A percentile compares a stretch with the other conserved stretches of the same genome.
Conservation (phyloP, 2,329 filamentous ascomycete species). For the Dactylellina parvicollis region DNA sequence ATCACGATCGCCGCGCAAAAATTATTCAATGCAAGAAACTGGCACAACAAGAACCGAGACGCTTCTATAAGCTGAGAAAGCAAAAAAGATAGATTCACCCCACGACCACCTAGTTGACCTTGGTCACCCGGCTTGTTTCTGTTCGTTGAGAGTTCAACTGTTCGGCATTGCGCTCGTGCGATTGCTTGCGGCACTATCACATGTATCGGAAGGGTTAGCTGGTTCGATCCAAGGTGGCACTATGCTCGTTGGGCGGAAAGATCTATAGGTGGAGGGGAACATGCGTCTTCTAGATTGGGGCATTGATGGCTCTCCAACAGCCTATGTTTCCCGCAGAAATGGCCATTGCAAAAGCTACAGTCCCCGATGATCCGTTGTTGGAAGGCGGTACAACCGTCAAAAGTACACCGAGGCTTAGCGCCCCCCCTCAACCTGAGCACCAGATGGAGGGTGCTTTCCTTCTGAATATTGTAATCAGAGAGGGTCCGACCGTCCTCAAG, state of each 20-base stretch:
- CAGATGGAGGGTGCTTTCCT: slow-evolving; percentile 66
- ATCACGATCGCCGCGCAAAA: slow-evolving; percentile 10
- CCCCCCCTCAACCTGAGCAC: slow-evolving; percentile 50
- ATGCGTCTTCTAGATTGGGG: slow-evolving; percentile 85
- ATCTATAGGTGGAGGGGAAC: slow-evolving; percentile 59
- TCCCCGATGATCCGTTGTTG: slow-evolving; percentile 95
- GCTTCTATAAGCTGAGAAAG: not conserved
- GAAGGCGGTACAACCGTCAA: slow-evolving; percentile 85
- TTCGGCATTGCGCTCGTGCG: slow-evolving; percentile 90
- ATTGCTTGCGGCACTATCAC: slow-evolving; percentile 88
- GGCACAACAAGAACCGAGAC: not conserved
- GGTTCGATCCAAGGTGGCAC: not conserved
- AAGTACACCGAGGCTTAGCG: slow-evolving; percentile 72
- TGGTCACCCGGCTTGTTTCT: slow-evolving; percentile 75
- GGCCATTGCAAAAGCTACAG: slow-evolving; percentile 91
- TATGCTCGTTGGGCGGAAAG: not conserved
- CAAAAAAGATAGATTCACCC: slow-evolving; percentile 45
- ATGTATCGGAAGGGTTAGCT: slow-evolving; percentile 10
- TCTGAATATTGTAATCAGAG: slow-evolving; percentile 99
- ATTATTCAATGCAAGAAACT: not conserved
- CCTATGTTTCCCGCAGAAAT: slow-evolving; percentile 94
- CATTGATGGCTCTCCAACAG: slow-evolving; percentile 95
- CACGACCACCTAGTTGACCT: slow-evolving; percentile 73
- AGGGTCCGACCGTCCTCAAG: slow-evolving; percentile 99
- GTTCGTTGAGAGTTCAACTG: slow-evolving; percentile 93